These are phyloP conservation scores for Pleurotus pulmonarius DNA, from an alignment of 768 basidiomycete species.

Conservation along the genomic window DNA sequence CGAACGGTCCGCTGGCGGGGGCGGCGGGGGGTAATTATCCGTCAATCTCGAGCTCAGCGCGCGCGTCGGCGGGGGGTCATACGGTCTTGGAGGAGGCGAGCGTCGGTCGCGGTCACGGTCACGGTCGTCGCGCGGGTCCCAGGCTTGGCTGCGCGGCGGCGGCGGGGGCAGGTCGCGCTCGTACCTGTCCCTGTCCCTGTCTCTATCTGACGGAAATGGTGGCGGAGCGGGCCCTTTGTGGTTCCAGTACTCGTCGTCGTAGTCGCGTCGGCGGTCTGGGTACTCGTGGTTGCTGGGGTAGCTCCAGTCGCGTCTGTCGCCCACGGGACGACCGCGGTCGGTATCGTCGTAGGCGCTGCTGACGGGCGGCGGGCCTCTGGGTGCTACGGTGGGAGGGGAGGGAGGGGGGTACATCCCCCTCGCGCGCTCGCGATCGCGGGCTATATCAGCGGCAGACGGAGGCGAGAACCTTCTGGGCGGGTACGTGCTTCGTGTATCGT, in stretches of 20 bases:
- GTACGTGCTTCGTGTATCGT: conserved; percentile 24
- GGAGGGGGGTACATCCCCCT: conserved; percentile 24
- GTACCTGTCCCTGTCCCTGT: conserved; percentile 21
- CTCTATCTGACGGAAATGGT: conserved; percentile 29
- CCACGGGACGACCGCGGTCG: conserved; percentile 26
- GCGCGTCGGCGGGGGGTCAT: conserved; percentile 1
- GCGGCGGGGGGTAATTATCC: conserved; percentile 8
- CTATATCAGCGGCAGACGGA: conserved; percentile 26
- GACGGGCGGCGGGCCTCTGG: not conserved
- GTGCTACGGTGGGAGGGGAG: conserved; percentile 22
- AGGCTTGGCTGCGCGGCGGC: conserved; percentile 25
- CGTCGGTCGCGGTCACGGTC: conserved; percentile 32
- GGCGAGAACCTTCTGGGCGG: conserved; percentile 25
- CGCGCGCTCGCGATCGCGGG: conserved; percentile 24
- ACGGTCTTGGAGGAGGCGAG: conserved; percentile 1
- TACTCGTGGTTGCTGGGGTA: conserved; percentile 15
- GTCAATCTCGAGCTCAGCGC: conserved; percentile 9
- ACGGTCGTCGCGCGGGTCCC: conserved; percentile 41
- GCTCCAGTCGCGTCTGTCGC: conserved; percentile 24
- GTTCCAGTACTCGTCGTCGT: conserved; percentile 39
- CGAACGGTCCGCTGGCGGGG: conserved; percentile 14
- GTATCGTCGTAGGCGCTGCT: conserved; percentile 24
- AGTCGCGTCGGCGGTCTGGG: conserved; percentile 23
- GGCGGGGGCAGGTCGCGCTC: conserved; percentile 29
- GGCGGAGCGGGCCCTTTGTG: conserved; percentile 14